Evolutionary conservation across 2,329 filamentous ascomycete genomes (phyloP), one percentile per base, ranked within the genome.

Genomic region (Talaromyces sp.): DNA sequence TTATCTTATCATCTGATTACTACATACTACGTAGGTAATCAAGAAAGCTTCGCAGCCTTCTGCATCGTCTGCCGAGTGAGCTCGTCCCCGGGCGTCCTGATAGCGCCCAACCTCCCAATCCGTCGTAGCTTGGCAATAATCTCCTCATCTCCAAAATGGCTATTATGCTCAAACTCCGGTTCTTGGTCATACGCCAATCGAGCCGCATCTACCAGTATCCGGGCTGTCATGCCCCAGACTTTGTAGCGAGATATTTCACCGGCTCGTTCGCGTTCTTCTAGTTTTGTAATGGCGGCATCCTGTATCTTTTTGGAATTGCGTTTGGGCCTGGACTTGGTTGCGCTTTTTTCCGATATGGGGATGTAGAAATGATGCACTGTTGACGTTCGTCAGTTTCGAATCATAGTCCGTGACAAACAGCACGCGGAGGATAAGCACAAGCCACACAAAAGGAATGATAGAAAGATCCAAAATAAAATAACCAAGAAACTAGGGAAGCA

Each of bases 221-320:
- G 83, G 2, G 92, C 94, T 62, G 94, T 98, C 92, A 98, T 94
- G 16, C 94, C 94, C 85, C 93, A 97, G 4, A 98, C 93, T 70
- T 90, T 88, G 78, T 95, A 97, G 43, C 90, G 82, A 48, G 79
- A 79, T 52, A 83, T 69, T 10, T 76, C 72, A 2, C 81, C 81
- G 3, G 77, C 73, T 11, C 78, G 75, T 66, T 83, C 79, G 67
- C 80, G 81, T 68, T 84, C 81, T 65, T 85, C 80, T 16, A 84
- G 70, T 33, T 74, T 65, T 37, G 71, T 72, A 39, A 75, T 73
- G 9, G 75, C 74, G 31, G 66, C 65, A 62, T 80, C 79, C 74
- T 86, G 77, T 47, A 74, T 1, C 10, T 13, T 59, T 27, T 45
- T 59, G 9, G 37, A 14, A 4, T 11, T 45, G 14, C 8, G 22